Evolutionary conservation across 371 early-diverging fungal species (phyloP), one percentile per base, ranked within the genome.

Genomic region (Rhizopus microsporus): DNA sequence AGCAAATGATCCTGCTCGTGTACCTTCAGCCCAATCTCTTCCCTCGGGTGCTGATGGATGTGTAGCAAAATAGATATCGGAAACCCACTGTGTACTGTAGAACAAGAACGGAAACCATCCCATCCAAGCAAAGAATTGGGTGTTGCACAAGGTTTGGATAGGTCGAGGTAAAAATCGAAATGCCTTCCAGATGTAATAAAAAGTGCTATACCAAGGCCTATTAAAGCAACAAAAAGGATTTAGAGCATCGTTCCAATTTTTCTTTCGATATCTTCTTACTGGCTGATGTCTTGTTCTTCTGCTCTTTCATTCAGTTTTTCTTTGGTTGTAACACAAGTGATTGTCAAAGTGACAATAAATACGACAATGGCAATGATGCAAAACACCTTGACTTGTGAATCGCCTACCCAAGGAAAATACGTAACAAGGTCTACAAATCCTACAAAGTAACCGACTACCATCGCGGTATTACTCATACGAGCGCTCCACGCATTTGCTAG

Each of bases 81-180:
- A 81, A 1, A 85, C 78, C 82, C 83, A 85, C 40, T 75, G 80
- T 0, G 81, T 80, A 39, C 79, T 77, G 62, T 83, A 85, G 50
- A 85, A 82, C 29, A 85, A 59, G 54, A 81, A 85, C 2, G 92
- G 90, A 62, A 93, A 93, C 89, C 91, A 90, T 7, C 88, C 91
- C 81, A 91, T 79, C 92, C 92, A 93, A 7, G 86, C 84, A 71
- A 86, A 89, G 56, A 93, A 87, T 49, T 91, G 92, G 0, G 85
- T 82, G 48, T 86, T 84, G 61, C 91, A 91, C 5, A 93, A 69
- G 34, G 69, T 64, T 46, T 85, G 85, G 1, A 91, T 70, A 3
- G 86, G 76, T 1, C 42, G 60, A 1, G 91, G 89, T 13, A 91
- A 60, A 15, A 62, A 62, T 35, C 81, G 65, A 44, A 85, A 72